Evolutionary conservation across 495 filamentous ascomycete species (phyloP), one percentile per base, ranked within the genome.

Genomic region (Polyplosphaeria fusca): DNA sequence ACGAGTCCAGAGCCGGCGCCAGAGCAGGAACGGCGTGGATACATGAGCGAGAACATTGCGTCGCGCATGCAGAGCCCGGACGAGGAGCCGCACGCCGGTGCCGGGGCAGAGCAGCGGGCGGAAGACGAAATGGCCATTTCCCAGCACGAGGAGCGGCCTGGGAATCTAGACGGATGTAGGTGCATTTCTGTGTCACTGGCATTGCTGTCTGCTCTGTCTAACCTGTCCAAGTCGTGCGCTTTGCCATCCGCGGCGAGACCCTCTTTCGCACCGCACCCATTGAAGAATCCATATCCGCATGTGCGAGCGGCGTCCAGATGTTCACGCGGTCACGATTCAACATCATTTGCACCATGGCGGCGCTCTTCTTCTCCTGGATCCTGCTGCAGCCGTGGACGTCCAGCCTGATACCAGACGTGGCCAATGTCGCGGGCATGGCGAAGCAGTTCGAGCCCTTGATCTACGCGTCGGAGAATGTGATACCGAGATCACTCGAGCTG

Each of bases 401-500:
- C 20, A 81, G 80, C 24, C 82, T 89, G 4, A 86, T 87, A 0
- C 91, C 91, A 3, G 90, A 96, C 70, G 77, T 96, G 14, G 86
- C 95, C 63, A 95, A 94, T 70, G 86, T 94, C 24, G 90, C 91
- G 3, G 81, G 86, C 44, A 80, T 96, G 48, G 91, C 91, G 46
- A 86, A 86, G 63, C 87, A 87, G 2, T 92, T 96, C 64, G 91
- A 96, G 66, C 91, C 91, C 0, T 73, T 95, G 24, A 93, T 96
- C 37, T 89, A 89, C 73, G 94, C 91, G 67, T 94, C 91, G 0
- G 89, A 95, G 61, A 86, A 91, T 68, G 89, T 88, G 13, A 82
- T 87, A 24, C 81, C 85, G 53, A 89, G 95, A 67, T 87, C 95
- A 19, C 83, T 83, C 28, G 87, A 90, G 32, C 75, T 96, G 12